phyloP scores from a whole-genome alignment of 2,329 filamentous ascomycete genomes.

The Clarireedia paspali region DNA sequence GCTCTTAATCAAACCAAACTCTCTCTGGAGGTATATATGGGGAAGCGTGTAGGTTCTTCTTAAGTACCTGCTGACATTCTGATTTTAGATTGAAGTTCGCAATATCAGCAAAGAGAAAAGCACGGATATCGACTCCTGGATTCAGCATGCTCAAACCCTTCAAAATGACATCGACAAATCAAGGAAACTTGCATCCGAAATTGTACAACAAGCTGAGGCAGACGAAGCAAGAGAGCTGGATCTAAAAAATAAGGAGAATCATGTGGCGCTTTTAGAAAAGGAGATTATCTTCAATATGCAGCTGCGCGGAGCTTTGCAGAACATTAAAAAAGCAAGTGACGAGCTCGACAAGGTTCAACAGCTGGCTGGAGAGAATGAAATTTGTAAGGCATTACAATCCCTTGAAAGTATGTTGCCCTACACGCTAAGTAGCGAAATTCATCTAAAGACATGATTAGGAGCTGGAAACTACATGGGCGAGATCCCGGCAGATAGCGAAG shows the following conservation, averaged over 20 bases:
- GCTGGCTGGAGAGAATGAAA: slow-evolving; percentile 44
- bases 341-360: slow-evolving; percentile 55
- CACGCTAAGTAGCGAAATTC: slow-evolving; percentile 14
- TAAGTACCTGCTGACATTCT: slow-evolving; percentile 5
- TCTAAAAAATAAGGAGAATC: slow-evolving; percentile 41
- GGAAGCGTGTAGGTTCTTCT: neutral
- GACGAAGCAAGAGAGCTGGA: slow-evolving; percentile 39
- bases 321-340: slow-evolving; percentile 50
- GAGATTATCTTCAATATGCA: slow-evolving; percentile 54
- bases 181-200: slow-evolving; percentile 70
- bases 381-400: slow-evolving; percentile 49
- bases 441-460: slow-evolving; percentile 32
- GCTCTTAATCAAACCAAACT: slow-evolving; percentile 36
- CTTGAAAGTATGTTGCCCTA: slow-evolving; percentile 41
- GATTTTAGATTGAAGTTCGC: slow-evolving; percentile 51
- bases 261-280: slow-evolving; percentile 46
- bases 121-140: slow-evolving; percentile 79
- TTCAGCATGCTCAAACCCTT: slow-evolving; percentile 72
- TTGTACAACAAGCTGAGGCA: slow-evolving; percentile 68
- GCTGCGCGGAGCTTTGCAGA: slow-evolving; percentile 41
- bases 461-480: slow-evolving; percentile 50
- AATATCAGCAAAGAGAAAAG: slow-evolving; percentile 68
- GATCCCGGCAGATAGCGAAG: slow-evolving; percentile 53
- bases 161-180: slow-evolving; percentile 80
- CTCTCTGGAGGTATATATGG: slow-evolving; percentile 36